Conservation (phyloP, 2,329 filamentous ascomycete species). For the Ophiostoma piceae region DNA sequence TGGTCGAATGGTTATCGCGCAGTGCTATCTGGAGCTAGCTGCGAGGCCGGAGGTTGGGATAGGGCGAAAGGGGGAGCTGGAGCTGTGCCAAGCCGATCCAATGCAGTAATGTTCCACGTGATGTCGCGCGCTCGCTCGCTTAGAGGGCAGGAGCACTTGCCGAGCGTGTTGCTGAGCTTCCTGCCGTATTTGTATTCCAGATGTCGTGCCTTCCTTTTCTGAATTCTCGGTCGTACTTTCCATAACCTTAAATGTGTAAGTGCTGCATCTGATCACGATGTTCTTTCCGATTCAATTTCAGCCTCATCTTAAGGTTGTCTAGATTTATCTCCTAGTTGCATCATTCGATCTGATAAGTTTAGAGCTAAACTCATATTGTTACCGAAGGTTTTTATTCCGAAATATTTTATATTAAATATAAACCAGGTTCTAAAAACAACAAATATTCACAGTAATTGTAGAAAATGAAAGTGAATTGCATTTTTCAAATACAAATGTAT, state of each 20-base stretch:
- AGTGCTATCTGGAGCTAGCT: constrained; percentile 9
- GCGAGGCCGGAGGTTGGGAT: constrained; percentile 5
- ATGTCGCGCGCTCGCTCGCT: background rate
- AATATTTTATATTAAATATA: too few species aligned
- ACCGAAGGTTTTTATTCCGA: too few species aligned
- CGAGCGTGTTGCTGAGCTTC: background rate
- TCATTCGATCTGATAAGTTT: too few species aligned
- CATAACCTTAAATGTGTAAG: background rate
- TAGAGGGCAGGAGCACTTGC: background rate
- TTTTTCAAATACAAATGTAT: too few species aligned
- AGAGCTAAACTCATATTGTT: too few species aligned
- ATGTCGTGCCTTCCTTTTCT: background rate
- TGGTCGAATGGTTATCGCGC: background rate
- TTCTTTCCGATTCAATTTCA: background rate
- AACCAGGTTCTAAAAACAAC: too few species aligned
- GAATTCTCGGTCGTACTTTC: background rate
- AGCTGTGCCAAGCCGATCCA: constrained; percentile 9
- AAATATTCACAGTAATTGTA: too few species aligned
- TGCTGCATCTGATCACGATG: background rate
- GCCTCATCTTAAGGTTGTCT: background rate
- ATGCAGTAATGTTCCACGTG: constrained; percentile 6
- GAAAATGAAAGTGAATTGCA: too few species aligned
- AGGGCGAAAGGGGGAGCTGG: constrained; percentile 1
- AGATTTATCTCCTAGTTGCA: background rate
- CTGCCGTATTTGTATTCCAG: background rate